Evolutionary conservation across 176 grass and related monocot genomes (phyloP), one percentile per base, ranked within the genome.

Genomic region (Eragrostis nindensis): DNA sequence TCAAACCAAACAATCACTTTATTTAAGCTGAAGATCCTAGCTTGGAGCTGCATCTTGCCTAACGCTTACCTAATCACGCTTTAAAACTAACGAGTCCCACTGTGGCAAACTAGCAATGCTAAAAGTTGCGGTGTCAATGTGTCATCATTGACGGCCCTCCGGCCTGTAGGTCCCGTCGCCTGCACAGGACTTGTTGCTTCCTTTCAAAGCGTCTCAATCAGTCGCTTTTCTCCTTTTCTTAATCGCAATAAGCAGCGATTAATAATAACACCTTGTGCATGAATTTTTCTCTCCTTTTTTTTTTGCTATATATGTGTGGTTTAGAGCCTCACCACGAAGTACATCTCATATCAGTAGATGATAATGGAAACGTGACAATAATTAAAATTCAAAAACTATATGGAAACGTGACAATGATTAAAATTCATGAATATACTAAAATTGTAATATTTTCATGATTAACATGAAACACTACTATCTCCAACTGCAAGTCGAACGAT

Each of bases 31-130:
- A 70, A 30, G 68, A 66, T 63, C 36, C 32, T n/a, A n/a, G n/a
- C n/a, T 65, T 44, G 22, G 4, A 29, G 44, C 22, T 6, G 53
- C 11, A 41, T 11, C 62, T 54, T 42, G 18, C 79, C 47, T 64
- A 87, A 77, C 65, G 79, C 24, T 53, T 63, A 71, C 79, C 86
- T 82, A 77, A 87, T 66, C 32, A 14, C 66, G 21, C n/a, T 71
- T 63, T 39, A 71, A 54, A 78, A 46, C 54, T 0, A 7, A 39
- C 14, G 11, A 36, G 68, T 11, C 29, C 22, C 39, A 24, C 54
- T n/a, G n/a, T n/a, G n/a, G n/a, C n/a, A n/a, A n/a, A 11, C 29
- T 44, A 54, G 32, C 42, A 7, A 19, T 70, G 41, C 41, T 57
- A n/a, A 80, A 77, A 49, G 45, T 62, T 70, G 25, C 9, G 47